Conservation (phyloP, 2,329 filamentous ascomycete species). For the Pseudogymnoascus sp. region DNA sequence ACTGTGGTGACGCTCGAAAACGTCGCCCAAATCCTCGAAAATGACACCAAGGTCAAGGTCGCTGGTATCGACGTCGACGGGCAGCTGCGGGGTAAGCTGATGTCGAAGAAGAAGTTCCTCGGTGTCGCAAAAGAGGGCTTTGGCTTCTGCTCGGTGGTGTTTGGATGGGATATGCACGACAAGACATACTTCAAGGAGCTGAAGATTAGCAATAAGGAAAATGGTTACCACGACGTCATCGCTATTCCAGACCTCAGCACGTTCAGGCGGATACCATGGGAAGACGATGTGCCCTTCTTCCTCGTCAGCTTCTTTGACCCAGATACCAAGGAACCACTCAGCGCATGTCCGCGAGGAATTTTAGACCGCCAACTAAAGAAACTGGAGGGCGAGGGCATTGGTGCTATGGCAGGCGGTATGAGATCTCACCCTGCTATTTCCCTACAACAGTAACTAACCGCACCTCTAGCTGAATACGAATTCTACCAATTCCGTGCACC, state of each 20-base stretch:
- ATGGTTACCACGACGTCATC: slow-evolving; percentile 80
- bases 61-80: slow-evolving; percentile 85
- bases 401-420: slow-evolving; percentile 84
- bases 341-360: slow-evolving; percentile 72
- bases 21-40: slow-evolving; percentile 50
- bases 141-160: slow-evolving; percentile 90
- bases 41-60: slow-evolving; percentile 77
- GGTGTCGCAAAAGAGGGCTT: slow-evolving; percentile 76
- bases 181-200: slow-evolving; percentile 81
- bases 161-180: slow-evolving; percentile 97
- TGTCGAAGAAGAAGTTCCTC: slow-evolving; percentile 89
- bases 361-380: slow-evolving; percentile 63
- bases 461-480: slow-evolving; percentile 74
- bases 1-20: neutral
- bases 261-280: slow-evolving; percentile 85
- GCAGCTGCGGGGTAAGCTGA: slow-evolving; percentile 78
- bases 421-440: slow-evolving; percentile 12
- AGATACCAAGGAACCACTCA: slow-evolving; percentile 63
- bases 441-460: slow-evolving; percentile 12
- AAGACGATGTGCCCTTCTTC: slow-evolving; percentile 79
- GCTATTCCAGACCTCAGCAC: slow-evolving; percentile 72
- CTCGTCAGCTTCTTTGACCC: slow-evolving; percentile 78
- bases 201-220: slow-evolving; percentile 80
- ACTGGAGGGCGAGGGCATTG: slow-evolving; percentile 61
- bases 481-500: slow-evolving; percentile 87